Evolutionary conservation across 2,329 filamentous ascomycete genomes (phyloP), one percentile per base, ranked within the genome.

Genomic region (Monosporascus sp.): DNA sequence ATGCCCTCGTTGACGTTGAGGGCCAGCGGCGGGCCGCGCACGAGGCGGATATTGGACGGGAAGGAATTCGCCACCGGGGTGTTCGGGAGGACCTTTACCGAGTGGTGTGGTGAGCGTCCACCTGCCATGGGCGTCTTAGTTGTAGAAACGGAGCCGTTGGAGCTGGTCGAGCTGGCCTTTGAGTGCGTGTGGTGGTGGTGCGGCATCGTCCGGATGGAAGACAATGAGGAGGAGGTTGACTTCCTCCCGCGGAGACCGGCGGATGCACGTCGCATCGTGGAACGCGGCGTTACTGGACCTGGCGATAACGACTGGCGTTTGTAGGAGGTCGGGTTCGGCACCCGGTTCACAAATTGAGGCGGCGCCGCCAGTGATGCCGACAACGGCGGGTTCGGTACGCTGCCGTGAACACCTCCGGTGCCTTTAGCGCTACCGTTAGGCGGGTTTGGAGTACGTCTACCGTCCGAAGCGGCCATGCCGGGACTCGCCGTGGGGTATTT

Each of bases 161-260:
- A 96, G 44, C 91, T 96, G 1, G 91, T 94, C 0, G 91, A 97
- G 0, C 90, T 96, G 0, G 94, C 91, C 71, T 97, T 97, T 22
- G 91, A 96, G 69, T 97, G 93, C 1, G 87, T 86, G 67, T 94
- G 89, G 50, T 87, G 85, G 59, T 90, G 87, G 60, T 92, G 89
- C 64, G 65, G 91, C 66, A 97, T 90, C 45, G 89, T 95, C 54
- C 94, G 87, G 53, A 99, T 87, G 0, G 91, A 96, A 1, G 91
- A 97, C 17, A 99, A 86, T 0, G 92, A 97, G 0, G 91, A 96
- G 0, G 91, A 97, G 0, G 94, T 99, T 1, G 93, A 97, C 69
- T 97, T 97, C 56, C 94, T 85, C 38, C 94, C 93, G 27, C 92
- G 84, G 45, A 97, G 80, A 31, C 93, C 92, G 44, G 81, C 83